Evolutionary conservation across 2,329 filamentous ascomycete species (phyloP), one percentile per base, ranked within the genome.

Genomic region (Thermoascus crustaceus): DNA sequence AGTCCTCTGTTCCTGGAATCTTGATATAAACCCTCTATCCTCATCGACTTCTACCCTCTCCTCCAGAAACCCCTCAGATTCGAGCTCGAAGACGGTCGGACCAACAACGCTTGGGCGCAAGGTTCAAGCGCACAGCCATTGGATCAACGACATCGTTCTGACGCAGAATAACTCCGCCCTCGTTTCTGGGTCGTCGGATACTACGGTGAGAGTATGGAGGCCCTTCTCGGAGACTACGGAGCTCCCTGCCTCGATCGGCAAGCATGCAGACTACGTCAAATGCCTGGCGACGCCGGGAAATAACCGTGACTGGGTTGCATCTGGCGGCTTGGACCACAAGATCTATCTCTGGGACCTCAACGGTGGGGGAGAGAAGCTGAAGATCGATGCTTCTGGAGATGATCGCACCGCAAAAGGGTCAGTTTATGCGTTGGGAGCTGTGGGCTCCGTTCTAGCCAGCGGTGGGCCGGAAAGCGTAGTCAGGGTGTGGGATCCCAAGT

Each of bases 231-330:
- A 72, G 16, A 75, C 77, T 31, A 64, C 66, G 16, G 71, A 80
- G 32, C 77, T 81, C 7, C 80, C 85, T 4, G 73, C 77, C 45
- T 86, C 85, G 26, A 89, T 98, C 53, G 91, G 91, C 45, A 79
- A 89, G 52, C 91, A 98, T 61, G 82, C 80, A 52, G 91, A 98
- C 68, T 98, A 96, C 56, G 88, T 94, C 55, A 98, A 96, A 64
- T 88, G 86, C 48, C 74, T 98, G 23, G 85, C 88, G 11, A 83
- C 85, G 5, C 85, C 89, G 27, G 71, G 76, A 47, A 64, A 71
- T 26, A 70, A 76, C 25, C 75, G 78, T 36, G 79, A 81, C 49
- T 98, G 89, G 89, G 82, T 96, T 11, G 91, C 88, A 4, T 94
- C 89, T 2, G 91, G 88, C 29, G 91, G 89, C 1, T 73, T 98